Evolutionary conservation across 2,329 filamentous ascomycete species (phyloP).

Genomic region (Amylocarpus encephaloides): DNA sequence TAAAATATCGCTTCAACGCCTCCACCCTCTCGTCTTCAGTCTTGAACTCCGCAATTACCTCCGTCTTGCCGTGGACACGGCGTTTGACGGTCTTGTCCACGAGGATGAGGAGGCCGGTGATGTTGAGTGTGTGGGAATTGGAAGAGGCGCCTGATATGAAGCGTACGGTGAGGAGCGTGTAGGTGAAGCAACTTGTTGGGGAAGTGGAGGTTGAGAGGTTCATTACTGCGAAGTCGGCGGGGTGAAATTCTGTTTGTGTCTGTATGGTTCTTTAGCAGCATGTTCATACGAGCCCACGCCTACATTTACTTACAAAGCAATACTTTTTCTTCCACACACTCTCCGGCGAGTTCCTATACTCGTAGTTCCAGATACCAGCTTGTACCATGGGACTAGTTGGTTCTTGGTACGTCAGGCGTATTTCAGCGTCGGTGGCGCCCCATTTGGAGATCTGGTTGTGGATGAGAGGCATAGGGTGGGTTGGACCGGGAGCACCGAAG

Average conservation of each 20-base stretch:
- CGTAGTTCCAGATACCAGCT: constrained; percentile 52
- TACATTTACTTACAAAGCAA: constrained; percentile 1
- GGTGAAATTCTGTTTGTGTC: constrained; percentile 48
- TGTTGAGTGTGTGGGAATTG: constrained; percentile 22
- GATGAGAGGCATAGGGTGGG: constrained; percentile 48
- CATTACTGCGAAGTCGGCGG: constrained; percentile 53
- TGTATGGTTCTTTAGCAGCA: constrained; percentile 43
- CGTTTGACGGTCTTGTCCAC: constrained; percentile 44
- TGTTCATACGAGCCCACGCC: constrained; percentile 34
- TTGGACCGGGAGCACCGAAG: constrained; percentile 36
- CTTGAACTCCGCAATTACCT: constrained; percentile 39
- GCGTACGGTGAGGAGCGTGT: constrained; percentile 46
- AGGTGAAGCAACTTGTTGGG: constrained; percentile 46
- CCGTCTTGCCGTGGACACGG: constrained; percentile 42
- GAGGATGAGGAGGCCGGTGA: constrained; percentile 47
- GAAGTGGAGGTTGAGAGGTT: constrained; percentile 48
- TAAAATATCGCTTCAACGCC: constrained; percentile 45
- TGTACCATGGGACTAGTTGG: constrained; percentile 34
- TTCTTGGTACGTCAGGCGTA: constrained; percentile 46
- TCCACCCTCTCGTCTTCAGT: constrained; percentile 46
- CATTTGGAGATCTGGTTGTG: constrained; percentile 28
- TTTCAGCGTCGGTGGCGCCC: constrained; percentile 46
- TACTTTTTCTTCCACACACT: constrained; percentile 46
- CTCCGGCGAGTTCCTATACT: constrained; percentile 43
- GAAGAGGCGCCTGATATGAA: constrained; percentile 45